Conservation (phyloP, 305 asterid genomes). For the Withania somnifera region DNA sequence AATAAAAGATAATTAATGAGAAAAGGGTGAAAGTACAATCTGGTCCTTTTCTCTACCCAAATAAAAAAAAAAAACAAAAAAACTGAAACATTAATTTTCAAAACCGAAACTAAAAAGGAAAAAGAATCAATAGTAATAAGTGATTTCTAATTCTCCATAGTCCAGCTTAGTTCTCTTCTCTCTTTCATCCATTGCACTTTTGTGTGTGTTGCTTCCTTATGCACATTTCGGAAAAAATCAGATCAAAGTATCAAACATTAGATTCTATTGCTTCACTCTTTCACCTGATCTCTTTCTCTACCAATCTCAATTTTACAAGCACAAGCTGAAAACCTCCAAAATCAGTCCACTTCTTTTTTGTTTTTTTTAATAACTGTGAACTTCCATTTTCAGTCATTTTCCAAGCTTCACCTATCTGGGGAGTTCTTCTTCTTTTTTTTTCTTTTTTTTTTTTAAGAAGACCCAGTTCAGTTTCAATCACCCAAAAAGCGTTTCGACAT, state of each 20-base stretch:
- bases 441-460: neutral
- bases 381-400: slow-evolving; percentile 3
- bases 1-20: neutral
- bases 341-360: neutral
- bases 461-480: neutral
- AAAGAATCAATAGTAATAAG: neutral
- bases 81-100: neutral
- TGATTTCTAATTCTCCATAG: neutral
- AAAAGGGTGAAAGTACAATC: neutral
- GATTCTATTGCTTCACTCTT: neutral
- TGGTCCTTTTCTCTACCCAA: neutral
- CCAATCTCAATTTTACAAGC: neutral
- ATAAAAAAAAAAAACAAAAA: neutral
- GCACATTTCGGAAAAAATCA: neutral
- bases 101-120: neutral
- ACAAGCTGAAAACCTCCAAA: neutral
- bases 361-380: neutral
- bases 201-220: neutral
- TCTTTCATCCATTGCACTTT: neutral
- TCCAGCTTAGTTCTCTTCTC: neutral
- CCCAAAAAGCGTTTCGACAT: neutral
- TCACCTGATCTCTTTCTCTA: neutral
- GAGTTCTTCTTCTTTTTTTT: neutral
- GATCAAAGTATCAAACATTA: slow-evolving; percentile 5
- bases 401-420: neutral